A percentile compares a stretch with the other conserved stretches of the same genome.
These are phyloP conservation scores for Crinitomyces ghanaensis DNA, from an alignment of 805 yeast genomes.

Conservation along the genomic window DNA sequence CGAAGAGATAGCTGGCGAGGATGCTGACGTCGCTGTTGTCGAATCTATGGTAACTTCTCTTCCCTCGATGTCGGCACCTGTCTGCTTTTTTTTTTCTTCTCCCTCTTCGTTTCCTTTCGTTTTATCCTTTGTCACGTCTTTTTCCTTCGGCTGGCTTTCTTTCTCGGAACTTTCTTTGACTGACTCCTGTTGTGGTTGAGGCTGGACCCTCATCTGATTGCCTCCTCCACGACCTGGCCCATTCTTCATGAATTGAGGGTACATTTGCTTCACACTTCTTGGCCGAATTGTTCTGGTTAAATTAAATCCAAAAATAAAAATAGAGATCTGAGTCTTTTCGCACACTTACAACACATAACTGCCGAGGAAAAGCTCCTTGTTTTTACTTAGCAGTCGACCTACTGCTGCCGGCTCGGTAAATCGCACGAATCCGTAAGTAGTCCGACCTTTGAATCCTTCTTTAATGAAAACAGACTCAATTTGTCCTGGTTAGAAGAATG, in stretches of 20 bases:
- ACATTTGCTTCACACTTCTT: neutral
- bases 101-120: no score
- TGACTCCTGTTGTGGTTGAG: neutral
- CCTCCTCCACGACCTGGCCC: no score
- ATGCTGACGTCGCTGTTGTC: no score
- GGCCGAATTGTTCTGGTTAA: neutral
- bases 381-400: neutral
- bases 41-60: no score
- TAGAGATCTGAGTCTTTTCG: neutral
- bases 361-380: neutral
- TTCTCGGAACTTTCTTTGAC: neutral
- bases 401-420: constrained; percentile 4
- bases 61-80: no score
- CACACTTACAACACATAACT: neutral
- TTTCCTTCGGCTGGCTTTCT: no score
- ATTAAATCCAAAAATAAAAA: no score
- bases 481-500: neutral
- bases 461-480: constrained; percentile 4
- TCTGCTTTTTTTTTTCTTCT: no score
- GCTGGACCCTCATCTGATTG: neutral
- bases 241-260: neutral
- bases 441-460: neutral
- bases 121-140: no score
- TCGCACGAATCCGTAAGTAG: constrained; percentile 4
- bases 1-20: no score